Conservation (phyloP, 2,329 filamentous ascomycete genomes). For the Fusarium sp. region DNA sequence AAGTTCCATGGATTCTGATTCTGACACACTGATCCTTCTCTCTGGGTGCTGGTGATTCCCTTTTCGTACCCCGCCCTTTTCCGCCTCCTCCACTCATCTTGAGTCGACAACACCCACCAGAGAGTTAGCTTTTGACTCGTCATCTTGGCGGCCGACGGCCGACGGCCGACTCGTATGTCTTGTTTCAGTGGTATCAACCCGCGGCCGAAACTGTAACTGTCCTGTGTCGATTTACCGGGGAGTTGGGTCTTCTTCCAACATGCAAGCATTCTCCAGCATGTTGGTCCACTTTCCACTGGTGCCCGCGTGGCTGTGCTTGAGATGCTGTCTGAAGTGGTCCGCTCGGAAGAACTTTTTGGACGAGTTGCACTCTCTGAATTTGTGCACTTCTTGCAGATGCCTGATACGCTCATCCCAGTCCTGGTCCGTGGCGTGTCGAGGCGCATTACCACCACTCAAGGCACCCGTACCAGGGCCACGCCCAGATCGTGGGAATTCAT, state of each 20-base stretch:
- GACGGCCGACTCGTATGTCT: slow-evolving; percentile 7
- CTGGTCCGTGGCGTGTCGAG: slow-evolving; percentile 72
- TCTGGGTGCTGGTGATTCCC: slow-evolving; percentile 15
- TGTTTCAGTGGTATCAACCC: slow-evolving; percentile 3
- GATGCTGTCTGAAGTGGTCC: slow-evolving; percentile 96
- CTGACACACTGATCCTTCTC: slow-evolving; percentile 23
- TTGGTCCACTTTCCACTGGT: slow-evolving; percentile 99
- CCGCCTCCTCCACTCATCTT: slow-evolving; percentile 33
- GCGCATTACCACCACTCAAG: slow-evolving; percentile 50
- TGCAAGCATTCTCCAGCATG: slow-evolving; percentile 95
- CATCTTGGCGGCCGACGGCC: slow-evolving; percentile 31
- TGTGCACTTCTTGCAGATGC: slow-evolving; percentile 91
- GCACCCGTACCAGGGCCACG: slow-evolving; percentile 50
- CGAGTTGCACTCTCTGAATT: slow-evolving; percentile 97
- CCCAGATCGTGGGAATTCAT: slow-evolving; percentile 77
- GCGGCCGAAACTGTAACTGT: slow-evolving; percentile 9
- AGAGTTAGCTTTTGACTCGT: slow-evolving; percentile 20
- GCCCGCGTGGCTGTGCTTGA: slow-evolving; percentile 97
- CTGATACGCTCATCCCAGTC: slow-evolving; percentile 90
- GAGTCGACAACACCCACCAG: slow-evolving; percentile 31
- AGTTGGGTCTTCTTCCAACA: slow-evolving; percentile 81
- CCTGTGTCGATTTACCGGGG: slow-evolving; percentile 43
- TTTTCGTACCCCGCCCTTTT: slow-evolving; percentile 35
- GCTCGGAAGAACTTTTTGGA: slow-evolving; percentile 98
- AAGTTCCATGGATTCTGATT: slow-evolving; percentile 19